A percentile compares a stretch with the other conserved stretches of the same genome.
Conservation (phyloP, 2,329 filamentous ascomycete species). For the Pseudocercospora vitis region DNA sequence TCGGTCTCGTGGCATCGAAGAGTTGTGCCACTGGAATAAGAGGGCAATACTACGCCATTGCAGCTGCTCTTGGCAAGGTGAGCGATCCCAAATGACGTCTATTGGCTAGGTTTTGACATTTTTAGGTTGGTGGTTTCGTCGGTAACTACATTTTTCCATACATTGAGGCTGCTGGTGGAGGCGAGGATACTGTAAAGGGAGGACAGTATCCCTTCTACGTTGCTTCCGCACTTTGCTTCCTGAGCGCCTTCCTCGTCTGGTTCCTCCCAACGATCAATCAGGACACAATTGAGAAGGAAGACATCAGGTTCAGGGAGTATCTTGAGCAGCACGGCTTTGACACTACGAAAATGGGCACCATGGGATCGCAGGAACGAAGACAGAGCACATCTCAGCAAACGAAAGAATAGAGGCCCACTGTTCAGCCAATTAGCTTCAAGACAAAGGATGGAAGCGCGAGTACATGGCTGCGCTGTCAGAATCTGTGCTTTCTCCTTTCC, state of each 20-base stretch:
- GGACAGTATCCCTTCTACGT: slow-evolving; percentile 92
- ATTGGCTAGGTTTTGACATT: not conserved
- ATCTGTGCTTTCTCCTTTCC: too few relatives aligned
- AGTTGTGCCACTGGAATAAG: slow-evolving; percentile 81
- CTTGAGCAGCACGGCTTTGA: slow-evolving; percentile 76
- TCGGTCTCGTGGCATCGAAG: slow-evolving; percentile 82
- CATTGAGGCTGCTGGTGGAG: slow-evolving; percentile 57
- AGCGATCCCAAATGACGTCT: slow-evolving; percentile 13
- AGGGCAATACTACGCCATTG: slow-evolving; percentile 71
- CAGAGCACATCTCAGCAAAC: slow-evolving; percentile 1
- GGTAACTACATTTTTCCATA: slow-evolving; percentile 78
- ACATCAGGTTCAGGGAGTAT: slow-evolving; percentile 71
- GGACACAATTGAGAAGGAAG: slow-evolving; percentile 80
- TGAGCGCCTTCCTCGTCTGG: slow-evolving; percentile 68
- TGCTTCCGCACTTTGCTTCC: slow-evolving; percentile 71
- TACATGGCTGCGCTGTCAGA: too few relatives aligned
- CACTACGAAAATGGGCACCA: slow-evolving; percentile 41
- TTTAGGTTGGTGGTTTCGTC: slow-evolving; percentile 62
- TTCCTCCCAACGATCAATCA: slow-evolving; percentile 74
- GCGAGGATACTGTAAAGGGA: slow-evolving; percentile 48
- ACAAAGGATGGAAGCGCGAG: too few relatives aligned
- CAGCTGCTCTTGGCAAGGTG: slow-evolving; percentile 72
- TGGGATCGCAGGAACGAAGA: slow-evolving; percentile 10
- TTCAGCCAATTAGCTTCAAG: too few relatives aligned
- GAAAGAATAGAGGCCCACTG: not conserved